Percentiles rank a stretch among this genome's conserved stretches.
Evolutionary conservation across 169 alveolate species (phyloP).

Genomic region (Toxoplasma gondii): DNA sequence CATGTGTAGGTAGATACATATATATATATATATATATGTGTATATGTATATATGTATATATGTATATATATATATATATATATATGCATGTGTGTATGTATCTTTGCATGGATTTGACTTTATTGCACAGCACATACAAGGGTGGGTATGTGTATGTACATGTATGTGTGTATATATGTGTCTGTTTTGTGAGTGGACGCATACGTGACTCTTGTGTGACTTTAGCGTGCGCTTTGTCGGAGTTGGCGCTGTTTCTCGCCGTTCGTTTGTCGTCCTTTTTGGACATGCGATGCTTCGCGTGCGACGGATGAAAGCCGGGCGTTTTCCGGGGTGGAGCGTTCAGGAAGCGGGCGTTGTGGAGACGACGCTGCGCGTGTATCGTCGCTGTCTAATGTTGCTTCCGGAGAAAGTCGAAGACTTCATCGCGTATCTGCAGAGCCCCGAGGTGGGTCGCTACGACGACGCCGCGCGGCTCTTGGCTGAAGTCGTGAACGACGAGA

Average conservation of each 20-base stretch:
- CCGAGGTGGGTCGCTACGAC: slow-evolving; percentile 67
- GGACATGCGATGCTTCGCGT: neutral
- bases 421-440: slow-evolving; percentile 69
- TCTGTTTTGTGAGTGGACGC: neutral
- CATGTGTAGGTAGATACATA: neutral
- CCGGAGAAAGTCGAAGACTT: slow-evolving; percentile 65
- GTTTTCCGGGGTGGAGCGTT: neutral
- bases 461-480: slow-evolving; percentile 80
- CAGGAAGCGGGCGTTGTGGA: slow-evolving; percentile 46
- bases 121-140: neutral
- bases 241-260: neutral
- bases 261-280: neutral
- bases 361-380: slow-evolving; percentile 58
- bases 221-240: neutral
- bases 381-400: slow-evolving; percentile 67
- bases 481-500: slow-evolving; percentile 82
- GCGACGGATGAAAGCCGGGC: too few relatives aligned
- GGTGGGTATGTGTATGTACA: neutral
- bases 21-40: neutral
- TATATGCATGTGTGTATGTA: neutral
- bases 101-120: neutral
- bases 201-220: too few relatives aligned
- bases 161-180: neutral
- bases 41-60: neutral
- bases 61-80: neutral